Base-by-base conservation (phyloP, 148 eudicot species). In the Vaccinium macrocarpon region DNA sequence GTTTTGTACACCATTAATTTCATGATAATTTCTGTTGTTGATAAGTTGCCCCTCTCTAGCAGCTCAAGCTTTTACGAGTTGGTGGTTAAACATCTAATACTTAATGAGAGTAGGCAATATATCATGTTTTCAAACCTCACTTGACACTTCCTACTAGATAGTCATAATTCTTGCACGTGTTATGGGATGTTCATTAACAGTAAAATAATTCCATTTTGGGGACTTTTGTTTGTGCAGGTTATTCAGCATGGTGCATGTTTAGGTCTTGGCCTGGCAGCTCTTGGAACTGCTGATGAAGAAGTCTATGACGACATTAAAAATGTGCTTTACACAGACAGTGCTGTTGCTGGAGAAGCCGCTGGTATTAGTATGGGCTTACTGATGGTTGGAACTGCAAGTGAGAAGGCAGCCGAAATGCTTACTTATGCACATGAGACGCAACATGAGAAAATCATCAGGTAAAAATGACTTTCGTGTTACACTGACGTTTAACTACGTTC, bases 321-420 rank as follows among this genome's bases (percentile, higher is more conserved):
- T 87, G 96, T 97, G 70, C 91, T 95, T 14, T 97, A 95, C 79
- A 97, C 95, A 7, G 98, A 97, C 82, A 92, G 96, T 90, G 99
- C 99, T 80, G 98, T 97, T 85, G 99, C 99, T 82, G 99, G 99
- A 86, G 99, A 97, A 93, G 99, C 98, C 84, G 99, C 98, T 82
- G 99, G 98, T 79, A 93, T 97, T 52, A 88, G 95, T 85, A 93
- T 97, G 98, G 99, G 99, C 76, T 90, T 95, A 55, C 91, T 97
- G 50, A 93, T 97, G 99, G 99, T 95, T 84, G 99, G 99, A 42
- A 97, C 98, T 52, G 99, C 96, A 78, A 95, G 94, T 90, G 97
- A 97, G 88, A 97, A 97, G 91, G 99, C 98, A 49, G 80, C 88
- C n/a, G 99, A 97, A 88, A 97, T 97, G 99, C 98, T 97, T 89